Evolutionary conservation across 441 rosid species (phyloP), one percentile per base, ranked within the genome.

Genomic region (Syzygium syzygioides): DNA sequence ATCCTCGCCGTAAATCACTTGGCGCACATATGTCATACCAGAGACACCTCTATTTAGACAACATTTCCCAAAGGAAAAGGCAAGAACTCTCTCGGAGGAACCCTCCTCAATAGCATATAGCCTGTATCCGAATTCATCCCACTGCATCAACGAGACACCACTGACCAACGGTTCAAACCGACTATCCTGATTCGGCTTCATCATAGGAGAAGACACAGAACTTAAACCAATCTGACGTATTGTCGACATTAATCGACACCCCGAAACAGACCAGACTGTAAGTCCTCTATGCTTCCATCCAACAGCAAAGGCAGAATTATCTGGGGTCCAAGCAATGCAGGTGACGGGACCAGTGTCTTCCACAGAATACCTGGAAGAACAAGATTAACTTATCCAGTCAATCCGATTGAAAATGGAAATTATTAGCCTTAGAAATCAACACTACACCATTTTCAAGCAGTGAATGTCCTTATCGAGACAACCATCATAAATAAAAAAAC

Each of bases 251-350:
- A 98, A 93, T 86, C 99, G 96, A 93, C 99, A 98, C 84, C 99
- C 99, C 89, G 99, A 97, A 30, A 98, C 95, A 52, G 99, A 98
- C 99, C 99, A 98, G 88, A 97, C 99, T 56, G 99, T 92, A 89
- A 97, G 97, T 85, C 99, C 99, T 94, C 99, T 96, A 90, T 92
- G 92, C 93, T 95, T 98, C 99, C 99, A 98, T 91, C 99, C 99
- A 93, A 98, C 99, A 71, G 99, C 99, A 94, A 98, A 97, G 93
- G 99, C 98, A 92, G 99, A 95, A 93, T 96, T 94, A 94, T 97
- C 99, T 88, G 98, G 99, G 60, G 99, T 96, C 99, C 99, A 98
- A 71, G 96, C 96, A 93, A 98, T 96, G 93, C 95, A 93, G 91
- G 94, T 96, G 88, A 98, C 99, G 48, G 98, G 91, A 89, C 99